phyloP scores from a whole-genome alignment of 176 grass and related monocot species.

The Triticum turgidum region DNA sequence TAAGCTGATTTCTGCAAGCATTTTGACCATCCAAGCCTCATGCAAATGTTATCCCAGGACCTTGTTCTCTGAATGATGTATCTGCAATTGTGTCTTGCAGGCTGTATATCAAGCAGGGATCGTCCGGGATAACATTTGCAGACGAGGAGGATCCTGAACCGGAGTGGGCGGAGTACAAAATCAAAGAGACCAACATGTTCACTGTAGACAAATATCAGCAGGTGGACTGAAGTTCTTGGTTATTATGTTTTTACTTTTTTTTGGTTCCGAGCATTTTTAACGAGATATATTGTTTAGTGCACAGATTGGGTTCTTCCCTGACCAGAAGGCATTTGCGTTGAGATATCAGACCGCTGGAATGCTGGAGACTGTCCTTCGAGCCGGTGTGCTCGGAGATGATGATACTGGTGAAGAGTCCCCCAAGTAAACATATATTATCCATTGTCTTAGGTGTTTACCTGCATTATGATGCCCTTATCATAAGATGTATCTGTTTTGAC shows the following conservation, averaged over 20 bases:
- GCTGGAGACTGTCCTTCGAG: slow-evolving; percentile 82
- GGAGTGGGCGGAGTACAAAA: slow-evolving; percentile 95
- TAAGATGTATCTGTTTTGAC: slow-evolving; percentile 6
- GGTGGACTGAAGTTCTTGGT: slow-evolving; percentile 40
- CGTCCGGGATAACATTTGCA: slow-evolving; percentile 55
- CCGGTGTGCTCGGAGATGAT: slow-evolving; percentile 88
- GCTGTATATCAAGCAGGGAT: slow-evolving; percentile 85
- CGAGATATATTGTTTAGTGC: slow-evolving; percentile 37
- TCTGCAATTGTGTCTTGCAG: slow-evolving; percentile 41
- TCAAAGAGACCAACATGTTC: slow-evolving; percentile 96
- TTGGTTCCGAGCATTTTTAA: slow-evolving; percentile 4
- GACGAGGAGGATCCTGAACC: slow-evolving; percentile 60
- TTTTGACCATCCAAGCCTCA: background rate
- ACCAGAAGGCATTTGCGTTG: slow-evolving; percentile 75
- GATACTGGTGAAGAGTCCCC: slow-evolving; percentile 84
- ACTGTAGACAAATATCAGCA: slow-evolving; percentile 96
- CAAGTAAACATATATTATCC: slow-evolving; percentile 41
- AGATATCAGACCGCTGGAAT: slow-evolving; percentile 94
- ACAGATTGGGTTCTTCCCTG: slow-evolving; percentile 90
- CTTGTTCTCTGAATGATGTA: background rate
- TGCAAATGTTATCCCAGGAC: too few species aligned
- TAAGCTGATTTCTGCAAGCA: background rate
- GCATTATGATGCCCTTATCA: background rate
- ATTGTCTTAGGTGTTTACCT: background rate
- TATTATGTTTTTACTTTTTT: too few species aligned